Evolutionary conservation across 257 asterid species (phyloP).

Genomic region (Rehmannia glutinosa): DNA sequence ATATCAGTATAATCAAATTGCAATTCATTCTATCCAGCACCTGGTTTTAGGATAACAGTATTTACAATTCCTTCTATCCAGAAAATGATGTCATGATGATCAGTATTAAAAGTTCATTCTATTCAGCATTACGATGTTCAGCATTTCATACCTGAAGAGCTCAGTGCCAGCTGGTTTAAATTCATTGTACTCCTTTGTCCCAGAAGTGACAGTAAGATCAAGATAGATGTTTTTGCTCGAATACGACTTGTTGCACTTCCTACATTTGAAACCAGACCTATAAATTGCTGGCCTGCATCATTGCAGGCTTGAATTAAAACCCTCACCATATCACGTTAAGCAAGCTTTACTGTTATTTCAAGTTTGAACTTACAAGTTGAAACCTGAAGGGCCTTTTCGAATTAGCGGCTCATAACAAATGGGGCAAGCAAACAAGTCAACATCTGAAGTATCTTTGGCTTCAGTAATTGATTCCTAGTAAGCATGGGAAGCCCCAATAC

Average conservation of each 20-base stretch:
- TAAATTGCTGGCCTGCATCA: constrained; percentile 82
- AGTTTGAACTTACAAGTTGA: constrained; percentile 64
- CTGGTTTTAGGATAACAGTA: not conserved
- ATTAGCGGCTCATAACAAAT: constrained; percentile 81
- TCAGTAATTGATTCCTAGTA: constrained; percentile 50
- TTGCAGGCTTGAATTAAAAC: constrained; percentile 9
- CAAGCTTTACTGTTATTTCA: not conserved
- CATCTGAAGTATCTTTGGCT: constrained; percentile 30
- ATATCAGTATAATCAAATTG: not conserved
- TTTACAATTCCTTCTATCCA: not conserved
- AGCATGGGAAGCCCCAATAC: not conserved
- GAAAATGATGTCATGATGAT: not conserved
- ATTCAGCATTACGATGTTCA: not conserved
- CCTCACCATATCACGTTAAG: not conserved
- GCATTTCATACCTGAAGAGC: constrained; percentile 65
- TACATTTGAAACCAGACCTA: constrained; percentile 88
- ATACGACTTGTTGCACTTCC: constrained; percentile 73
- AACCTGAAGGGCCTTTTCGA: constrained; percentile 93
- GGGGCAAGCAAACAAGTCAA: constrained; percentile 83
- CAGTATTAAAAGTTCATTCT: not conserved
- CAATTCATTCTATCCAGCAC: not conserved
- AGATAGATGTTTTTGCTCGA: constrained; percentile 86
- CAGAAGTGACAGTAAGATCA: constrained; percentile 92
- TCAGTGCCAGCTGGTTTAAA: constrained; percentile 77
- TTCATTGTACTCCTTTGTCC: constrained; percentile 78